phyloP scores from a whole-genome alignment of 2,329 filamentous ascomycete genomes.

The Fusarium graminum region DNA sequence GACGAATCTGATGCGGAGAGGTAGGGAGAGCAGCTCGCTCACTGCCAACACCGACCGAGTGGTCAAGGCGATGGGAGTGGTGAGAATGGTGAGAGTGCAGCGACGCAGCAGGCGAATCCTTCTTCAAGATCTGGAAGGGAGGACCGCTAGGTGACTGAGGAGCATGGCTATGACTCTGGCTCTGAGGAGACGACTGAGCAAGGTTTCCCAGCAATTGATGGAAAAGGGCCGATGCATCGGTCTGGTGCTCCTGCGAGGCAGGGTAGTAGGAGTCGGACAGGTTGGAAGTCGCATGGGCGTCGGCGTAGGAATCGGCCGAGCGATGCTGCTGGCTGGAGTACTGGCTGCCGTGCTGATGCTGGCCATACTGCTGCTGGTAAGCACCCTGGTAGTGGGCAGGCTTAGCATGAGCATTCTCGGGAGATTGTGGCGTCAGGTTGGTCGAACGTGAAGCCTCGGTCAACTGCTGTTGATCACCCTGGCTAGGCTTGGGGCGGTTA shows the following conservation, averaged over 20 bases:
- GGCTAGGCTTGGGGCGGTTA: constrained; percentile 79
- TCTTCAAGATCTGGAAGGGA: constrained; percentile 65
- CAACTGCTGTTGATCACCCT: constrained; percentile 63
- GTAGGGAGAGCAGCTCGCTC: constrained; percentile 61
- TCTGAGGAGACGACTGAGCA: constrained; percentile 58
- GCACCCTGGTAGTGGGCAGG: constrained; percentile 48
- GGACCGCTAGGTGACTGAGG: constrained; percentile 47
- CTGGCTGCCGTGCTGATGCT: constrained; percentile 43
- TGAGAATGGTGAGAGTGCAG: constrained; percentile 57
- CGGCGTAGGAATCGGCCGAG: constrained; percentile 47
- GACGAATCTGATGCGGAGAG: constrained; percentile 59
- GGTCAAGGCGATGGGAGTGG: constrained; percentile 55
- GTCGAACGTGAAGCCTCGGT: constrained; percentile 59
- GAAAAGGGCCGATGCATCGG: constrained; percentile 55
- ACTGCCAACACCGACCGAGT: constrained; percentile 53
- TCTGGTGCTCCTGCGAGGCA: constrained; percentile 55
- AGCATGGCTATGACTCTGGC: constrained; percentile 55
- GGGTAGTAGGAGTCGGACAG: constrained; percentile 48
- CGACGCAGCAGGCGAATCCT: constrained; percentile 59
- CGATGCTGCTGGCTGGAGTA: constrained; percentile 47
- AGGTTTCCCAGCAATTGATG: constrained; percentile 57
- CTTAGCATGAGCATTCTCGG: constrained; percentile 50
- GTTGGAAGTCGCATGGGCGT: constrained; percentile 44
- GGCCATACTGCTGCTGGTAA: constrained; percentile 48
- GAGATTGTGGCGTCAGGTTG: constrained; percentile 62